Evolutionary conservation across 176 grass and related monocot species (phyloP).

Genomic region (Ampelocalamus luodianensis): DNA sequence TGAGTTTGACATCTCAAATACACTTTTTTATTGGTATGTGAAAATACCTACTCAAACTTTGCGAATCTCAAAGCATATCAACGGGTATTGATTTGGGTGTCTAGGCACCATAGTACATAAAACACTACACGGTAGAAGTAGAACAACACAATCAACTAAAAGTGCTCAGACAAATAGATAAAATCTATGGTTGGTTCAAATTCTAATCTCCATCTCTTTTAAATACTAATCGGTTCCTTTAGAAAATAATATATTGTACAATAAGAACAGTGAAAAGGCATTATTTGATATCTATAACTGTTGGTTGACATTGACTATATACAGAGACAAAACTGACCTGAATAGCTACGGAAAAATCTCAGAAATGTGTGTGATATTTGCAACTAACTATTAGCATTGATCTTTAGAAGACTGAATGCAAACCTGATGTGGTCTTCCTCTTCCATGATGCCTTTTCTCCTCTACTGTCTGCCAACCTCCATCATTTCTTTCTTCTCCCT

Average conservation of each 20-base stretch:
- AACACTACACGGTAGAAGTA: neutral
- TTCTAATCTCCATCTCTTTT: neutral
- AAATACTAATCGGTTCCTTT: neutral
- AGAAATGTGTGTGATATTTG: constrained; percentile 14
- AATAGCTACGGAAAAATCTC: neutral
- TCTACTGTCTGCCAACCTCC: constrained; percentile 70
- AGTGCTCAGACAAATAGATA: neutral
- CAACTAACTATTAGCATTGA: constrained; percentile 21
- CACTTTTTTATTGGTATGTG: no score
- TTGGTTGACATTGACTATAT: neutral
- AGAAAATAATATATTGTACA: neutral
- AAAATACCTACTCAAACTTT: no score
- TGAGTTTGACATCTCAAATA: no score
- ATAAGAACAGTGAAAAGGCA: constrained; percentile 4
- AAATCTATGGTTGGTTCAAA: constrained; percentile 20
- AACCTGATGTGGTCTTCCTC: constrained; percentile 79
- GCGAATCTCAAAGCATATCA: no score
- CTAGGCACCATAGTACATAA: no score
- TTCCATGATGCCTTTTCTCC: constrained; percentile 63
- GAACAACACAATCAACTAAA: neutral
- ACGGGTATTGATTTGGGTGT: no score
- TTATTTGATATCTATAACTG: neutral
- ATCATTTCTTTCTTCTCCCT: constrained; percentile 44
- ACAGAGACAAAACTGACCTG: neutral
- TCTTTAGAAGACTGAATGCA: neutral